Base-by-base conservation (phyloP, 2,329 filamentous ascomycete species). In the Cladophialophora chaetospira region DNA sequence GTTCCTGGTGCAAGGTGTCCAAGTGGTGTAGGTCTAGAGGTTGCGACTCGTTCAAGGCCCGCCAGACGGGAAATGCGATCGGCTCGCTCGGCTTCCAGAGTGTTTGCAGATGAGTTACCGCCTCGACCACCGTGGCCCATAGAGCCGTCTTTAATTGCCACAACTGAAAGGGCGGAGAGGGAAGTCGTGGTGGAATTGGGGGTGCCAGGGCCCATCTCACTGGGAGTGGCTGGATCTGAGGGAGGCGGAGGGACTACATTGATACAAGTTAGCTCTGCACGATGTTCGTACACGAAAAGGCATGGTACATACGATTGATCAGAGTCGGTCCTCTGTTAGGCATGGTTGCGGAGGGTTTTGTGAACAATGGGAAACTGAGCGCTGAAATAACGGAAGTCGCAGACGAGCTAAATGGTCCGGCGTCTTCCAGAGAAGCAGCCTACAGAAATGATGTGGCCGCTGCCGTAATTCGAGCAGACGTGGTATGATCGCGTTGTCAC, bases 141-240 rank as follows among this genome's bases (percentile, higher is more conserved):
- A 69, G 97, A 91, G 66, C 93, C 93, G 71, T 97, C 93, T 75
- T 97, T 96, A 80, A 96, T 96, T 49, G 93, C 93, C 10, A 91
- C 94, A 15, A 93, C 97, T 13, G 91, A 96, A 45, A 97, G 82
- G 36, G 91, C 87, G 23, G 91, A 96, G 68, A 97, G 87, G 49
- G 91, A 95, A 10, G 92, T 97, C 3, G 90, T 95, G 36, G 89
- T 88, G 65, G 91, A 96, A 64, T 94, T 97, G 2, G 93, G 93
- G 2, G 93, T 97, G 68, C 93, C 92, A 89, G 92, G 92, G 58
- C 77, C 77, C 75, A 89, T 87, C 68, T 97, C 92, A 52, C 88
- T 92, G 28, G 91, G 92, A 19, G 91, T 96, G 63, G 90, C 88
- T 53, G 89, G 87, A 62, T 90, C 88, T 31, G 90, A 92, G 17